Evolutionary conservation across 169 alveolate species (phyloP).

Genomic region (Eimeria maxima): DNA sequence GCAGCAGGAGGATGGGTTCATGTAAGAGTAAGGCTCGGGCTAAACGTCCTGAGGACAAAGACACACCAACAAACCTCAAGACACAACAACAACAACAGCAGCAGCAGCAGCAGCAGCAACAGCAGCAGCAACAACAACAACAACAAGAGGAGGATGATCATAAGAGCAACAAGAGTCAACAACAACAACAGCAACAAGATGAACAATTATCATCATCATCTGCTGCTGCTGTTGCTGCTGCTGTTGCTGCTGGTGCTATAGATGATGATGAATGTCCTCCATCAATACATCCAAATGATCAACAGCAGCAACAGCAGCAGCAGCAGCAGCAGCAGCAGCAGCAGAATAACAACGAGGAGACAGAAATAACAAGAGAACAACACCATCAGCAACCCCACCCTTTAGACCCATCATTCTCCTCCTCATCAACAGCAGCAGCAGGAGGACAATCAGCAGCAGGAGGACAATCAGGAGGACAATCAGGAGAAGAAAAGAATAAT

Average conservation of each 20-base stretch:
- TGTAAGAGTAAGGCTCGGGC: too few relatives aligned
- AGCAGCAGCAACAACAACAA: not conserved
- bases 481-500: not conserved
- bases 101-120: not conserved
- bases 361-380: not conserved
- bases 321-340: not conserved
- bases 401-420: not conserved
- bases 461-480: not conserved
- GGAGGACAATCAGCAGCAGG: not conserved
- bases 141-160: too few relatives aligned
- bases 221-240: conserved; percentile 6
- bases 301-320: not conserved
- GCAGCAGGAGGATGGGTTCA: too few relatives aligned
- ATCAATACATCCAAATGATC: too few relatives aligned
- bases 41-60: too few relatives aligned
- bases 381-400: conserved; percentile 42
- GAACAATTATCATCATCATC: conserved; percentile 71
- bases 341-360: not conserved
- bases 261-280: not conserved
- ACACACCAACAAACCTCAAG: too few relatives aligned
- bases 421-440: not conserved
- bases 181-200: conserved; percentile 36
- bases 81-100: too few relatives aligned
- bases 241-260: not conserved
- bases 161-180: not conserved